These are phyloP conservation scores for Aspergillus puulaauensis DNA, from an alignment of 2,329 filamentous ascomycete species.

Conservation along the genomic window DNA sequence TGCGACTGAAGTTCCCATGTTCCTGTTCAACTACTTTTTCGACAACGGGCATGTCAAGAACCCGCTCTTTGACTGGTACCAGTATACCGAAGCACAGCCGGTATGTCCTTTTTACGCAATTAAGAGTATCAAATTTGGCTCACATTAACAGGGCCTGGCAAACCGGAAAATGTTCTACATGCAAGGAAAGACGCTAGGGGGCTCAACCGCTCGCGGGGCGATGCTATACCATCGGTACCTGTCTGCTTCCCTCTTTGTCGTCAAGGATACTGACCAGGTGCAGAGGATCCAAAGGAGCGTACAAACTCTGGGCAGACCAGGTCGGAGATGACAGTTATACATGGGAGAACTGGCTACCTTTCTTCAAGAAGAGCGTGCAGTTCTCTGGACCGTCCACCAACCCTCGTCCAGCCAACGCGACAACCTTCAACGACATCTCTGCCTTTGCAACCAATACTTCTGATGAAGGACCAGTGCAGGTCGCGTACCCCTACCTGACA, in stretches of 20 bases:
- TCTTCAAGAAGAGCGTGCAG: conserved; percentile 22
- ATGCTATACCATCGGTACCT: conserved; percentile 1
- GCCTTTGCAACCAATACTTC: not conserved
- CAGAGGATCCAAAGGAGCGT: conserved; percentile 4
- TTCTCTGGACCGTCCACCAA: conserved; percentile 24
- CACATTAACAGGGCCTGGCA: conserved; percentile 6
- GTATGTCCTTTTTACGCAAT: conserved; percentile 41
- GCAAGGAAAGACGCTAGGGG: not conserved
- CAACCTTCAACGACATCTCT: not conserved
- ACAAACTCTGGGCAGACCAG: conserved; percentile 31
- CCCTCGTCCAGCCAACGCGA: conserved; percentile 20
- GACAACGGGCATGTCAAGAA: not conserved
- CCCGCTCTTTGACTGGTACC: not conserved
- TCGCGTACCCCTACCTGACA: not conserved
- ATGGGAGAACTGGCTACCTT: conserved; percentile 24
- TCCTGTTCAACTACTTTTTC: not conserved
- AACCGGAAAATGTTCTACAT: not conserved
- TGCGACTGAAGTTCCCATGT: not conserved
- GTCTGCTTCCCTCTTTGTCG: not conserved
- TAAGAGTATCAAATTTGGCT: conserved; percentile 46
- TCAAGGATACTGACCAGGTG: not conserved
- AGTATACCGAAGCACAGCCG: not conserved
- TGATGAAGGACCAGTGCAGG: not conserved
- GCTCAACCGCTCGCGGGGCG: not conserved
- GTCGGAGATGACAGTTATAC: conserved; percentile 31